Base-by-base conservation (phyloP, 495 filamentous ascomycete species). In the Xylaria palmicola region DNA sequence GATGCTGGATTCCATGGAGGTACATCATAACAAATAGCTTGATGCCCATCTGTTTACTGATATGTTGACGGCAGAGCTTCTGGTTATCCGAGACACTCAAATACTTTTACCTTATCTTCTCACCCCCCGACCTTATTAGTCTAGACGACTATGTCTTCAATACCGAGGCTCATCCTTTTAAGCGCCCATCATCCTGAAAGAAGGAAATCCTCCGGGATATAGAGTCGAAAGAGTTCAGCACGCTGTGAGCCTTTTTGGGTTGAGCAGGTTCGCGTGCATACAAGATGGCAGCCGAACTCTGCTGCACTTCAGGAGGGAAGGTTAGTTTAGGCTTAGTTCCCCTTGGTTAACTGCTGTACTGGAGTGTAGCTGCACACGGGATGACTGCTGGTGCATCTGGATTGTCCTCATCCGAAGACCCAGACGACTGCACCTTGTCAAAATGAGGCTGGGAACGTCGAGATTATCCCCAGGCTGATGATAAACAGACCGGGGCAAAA, bases 91-190 rank as follows among this genome's bases (percentile, higher is more conserved):
- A 78, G 67, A 81, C 78, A 41, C 69, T 81, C 36, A 80, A 82
- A 68, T 82, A 76, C 57, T 91, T 92, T 62, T 95, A 92, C 58
- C 72, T 95, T 39, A 84, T 93, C 37, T 96, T 94, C 67, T 86
- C 83, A 37, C 88, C 90, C 52, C 85, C 88, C 0, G 79, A 83
- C 54, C 62, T 86, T 32, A 76, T 92, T 41, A 90, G 81, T 70
- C 73, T 95, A 68, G 86, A 91, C 61, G 79, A 91, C 27, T 84
- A 89, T 36, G 88, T 96, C 7, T 87, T 95, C 62, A 96, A 94
- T 70, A 96, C 91, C 0, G 92, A 95, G 76, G 92, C 90, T 2
- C 92, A 95, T 73, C 85, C 88, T 7, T 80, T 96, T 22, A 75
- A 73, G 56, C 66, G 79, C 37, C 67, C 70, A 3, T 66, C 19